Conservation (phyloP, 164 flowering plant genomes). For the Tinospora cordifolia region DNA sequence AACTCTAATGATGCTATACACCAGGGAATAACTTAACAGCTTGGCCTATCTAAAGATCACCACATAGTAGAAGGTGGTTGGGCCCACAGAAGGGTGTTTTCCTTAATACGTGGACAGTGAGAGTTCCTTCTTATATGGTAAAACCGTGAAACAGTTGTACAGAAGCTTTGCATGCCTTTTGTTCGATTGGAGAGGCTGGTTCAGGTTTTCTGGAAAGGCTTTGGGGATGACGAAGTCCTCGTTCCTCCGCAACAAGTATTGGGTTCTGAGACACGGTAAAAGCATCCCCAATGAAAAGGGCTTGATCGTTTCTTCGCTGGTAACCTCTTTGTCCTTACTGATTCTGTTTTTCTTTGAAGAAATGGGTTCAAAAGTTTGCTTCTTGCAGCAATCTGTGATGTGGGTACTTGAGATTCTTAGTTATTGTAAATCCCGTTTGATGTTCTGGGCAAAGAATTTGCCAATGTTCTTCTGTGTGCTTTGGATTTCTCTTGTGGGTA, state of each 20-base stretch:
- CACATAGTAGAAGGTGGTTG: neutral
- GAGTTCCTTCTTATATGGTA: neutral
- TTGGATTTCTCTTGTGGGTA: too few relatives aligned
- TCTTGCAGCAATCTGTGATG: neutral
- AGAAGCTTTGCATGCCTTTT: neutral
- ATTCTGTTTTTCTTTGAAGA: too few relatives aligned
- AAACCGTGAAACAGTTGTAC: neutral
- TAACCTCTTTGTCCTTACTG: conserved; percentile 16
- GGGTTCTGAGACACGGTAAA: conserved; percentile 87
- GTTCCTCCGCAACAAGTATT: conserved; percentile 59
- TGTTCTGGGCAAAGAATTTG: neutral
- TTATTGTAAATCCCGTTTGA: neutral
- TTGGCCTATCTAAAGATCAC: neutral
- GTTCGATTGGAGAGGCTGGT: too few relatives aligned
- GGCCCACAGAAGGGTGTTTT: neutral
- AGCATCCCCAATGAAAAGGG: conserved; percentile 91
- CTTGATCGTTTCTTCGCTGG: conserved; percentile 81
- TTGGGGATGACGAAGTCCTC: conserved; percentile 26
- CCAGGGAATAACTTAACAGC: neutral
- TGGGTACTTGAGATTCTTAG: too few relatives aligned
- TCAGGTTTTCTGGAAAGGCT: neutral
- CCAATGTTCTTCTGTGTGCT: too few relatives aligned
- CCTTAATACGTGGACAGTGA: neutral
- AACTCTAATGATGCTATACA: neutral
- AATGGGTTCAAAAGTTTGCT: neutral